Conservation (phyloP, 2,329 filamentous ascomycete genomes). For the Pseudohalonectria lignicola region DNA sequence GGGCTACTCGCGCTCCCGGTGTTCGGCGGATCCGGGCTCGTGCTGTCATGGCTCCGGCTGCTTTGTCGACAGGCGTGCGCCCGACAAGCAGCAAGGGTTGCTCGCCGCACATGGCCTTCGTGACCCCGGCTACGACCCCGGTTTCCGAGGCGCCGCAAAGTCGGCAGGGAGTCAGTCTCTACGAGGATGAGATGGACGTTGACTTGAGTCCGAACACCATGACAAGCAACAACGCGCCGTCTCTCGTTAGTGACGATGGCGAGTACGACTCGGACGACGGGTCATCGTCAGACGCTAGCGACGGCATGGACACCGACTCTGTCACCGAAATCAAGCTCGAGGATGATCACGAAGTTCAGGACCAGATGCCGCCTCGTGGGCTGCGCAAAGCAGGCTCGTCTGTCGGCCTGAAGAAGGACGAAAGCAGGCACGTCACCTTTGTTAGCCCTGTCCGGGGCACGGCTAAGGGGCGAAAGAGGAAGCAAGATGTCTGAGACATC, state of each 20-base stretch:
- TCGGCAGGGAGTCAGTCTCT: constrained; percentile 22
- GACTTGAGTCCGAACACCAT: constrained; percentile 60
- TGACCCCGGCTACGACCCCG: constrained; percentile 25
- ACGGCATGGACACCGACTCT: constrained; percentile 43
- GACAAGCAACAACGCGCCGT: constrained; percentile 66
- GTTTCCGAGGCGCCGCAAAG: constrained; percentile 12
- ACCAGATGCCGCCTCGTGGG: constrained; percentile 19
- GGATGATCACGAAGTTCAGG: constrained; percentile 34
- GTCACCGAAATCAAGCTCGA: constrained; percentile 51
- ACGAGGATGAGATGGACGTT: constrained; percentile 44
- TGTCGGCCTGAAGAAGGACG: constrained; percentile 41
- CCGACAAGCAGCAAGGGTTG: constrained; percentile 48
- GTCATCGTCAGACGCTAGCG: constrained; percentile 48
- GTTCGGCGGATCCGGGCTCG: constrained; percentile 49
- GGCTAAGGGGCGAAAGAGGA: constrained; percentile 18
- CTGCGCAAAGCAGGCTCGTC: constrained; percentile 29
- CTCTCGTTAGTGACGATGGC: constrained; percentile 69
- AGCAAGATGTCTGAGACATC: no score
- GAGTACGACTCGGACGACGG: constrained; percentile 62
- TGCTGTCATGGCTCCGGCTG: constrained; percentile 39
- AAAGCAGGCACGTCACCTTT: constrained; percentile 43
- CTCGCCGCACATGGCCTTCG: constrained; percentile 26
- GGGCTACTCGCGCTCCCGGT: constrained; percentile 21
- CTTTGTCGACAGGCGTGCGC: constrained; percentile 25
- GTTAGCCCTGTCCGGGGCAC: constrained; percentile 37